A percentile compares a stretch with the other conserved stretches of the same genome.
Evolutionary conservation across 176 grass and related monocot species (phyloP).

Genomic region (Avena atlantica): DNA sequence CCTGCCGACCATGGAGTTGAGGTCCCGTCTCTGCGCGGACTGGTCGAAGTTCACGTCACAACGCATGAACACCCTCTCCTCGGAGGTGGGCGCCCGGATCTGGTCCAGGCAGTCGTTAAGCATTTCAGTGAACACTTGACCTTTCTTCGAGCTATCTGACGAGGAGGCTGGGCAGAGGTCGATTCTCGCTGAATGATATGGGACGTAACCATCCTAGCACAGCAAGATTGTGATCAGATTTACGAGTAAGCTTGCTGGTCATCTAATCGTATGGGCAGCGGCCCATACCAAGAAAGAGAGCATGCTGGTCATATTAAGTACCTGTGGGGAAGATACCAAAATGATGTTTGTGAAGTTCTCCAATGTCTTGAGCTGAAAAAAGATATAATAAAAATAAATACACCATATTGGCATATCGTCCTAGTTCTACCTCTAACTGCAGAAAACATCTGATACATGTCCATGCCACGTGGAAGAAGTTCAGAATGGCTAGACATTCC

Average conservation of each 20-base stretch:
- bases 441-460: background rate
- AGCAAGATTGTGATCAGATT: slow-evolving; percentile 2
- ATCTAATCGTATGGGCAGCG: background rate
- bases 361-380: slow-evolving; percentile 79
- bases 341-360: slow-evolving; percentile 95
- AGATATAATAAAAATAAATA: slow-evolving; percentile 25
- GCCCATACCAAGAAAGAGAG: background rate
- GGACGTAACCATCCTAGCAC: slow-evolving; percentile 86
- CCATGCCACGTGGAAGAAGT: background rate
- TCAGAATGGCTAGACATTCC: background rate
- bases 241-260: background rate
- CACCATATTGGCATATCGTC: background rate
- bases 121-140: slow-evolving; percentile 85
- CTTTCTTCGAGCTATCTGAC: slow-evolving; percentile 70
- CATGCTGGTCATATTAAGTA: slow-evolving; percentile 39
- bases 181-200: slow-evolving; percentile 90
- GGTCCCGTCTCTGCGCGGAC: slow-evolving; percentile 58
- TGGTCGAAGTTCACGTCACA: slow-evolving; percentile 81
- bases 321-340: slow-evolving; percentile 88
- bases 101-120: slow-evolving; percentile 85
- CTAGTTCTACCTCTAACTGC: background rate
- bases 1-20: slow-evolving; percentile 85
- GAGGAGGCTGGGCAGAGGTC: slow-evolving; percentile 67
- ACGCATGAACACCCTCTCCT: slow-evolving; percentile 75
- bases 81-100: slow-evolving; percentile 63